Evolutionary conservation across 2,329 filamentous ascomycete species (phyloP), one percentile per base, ranked within the genome.

Genomic region (Aspergillus carbonarius): DNA sequence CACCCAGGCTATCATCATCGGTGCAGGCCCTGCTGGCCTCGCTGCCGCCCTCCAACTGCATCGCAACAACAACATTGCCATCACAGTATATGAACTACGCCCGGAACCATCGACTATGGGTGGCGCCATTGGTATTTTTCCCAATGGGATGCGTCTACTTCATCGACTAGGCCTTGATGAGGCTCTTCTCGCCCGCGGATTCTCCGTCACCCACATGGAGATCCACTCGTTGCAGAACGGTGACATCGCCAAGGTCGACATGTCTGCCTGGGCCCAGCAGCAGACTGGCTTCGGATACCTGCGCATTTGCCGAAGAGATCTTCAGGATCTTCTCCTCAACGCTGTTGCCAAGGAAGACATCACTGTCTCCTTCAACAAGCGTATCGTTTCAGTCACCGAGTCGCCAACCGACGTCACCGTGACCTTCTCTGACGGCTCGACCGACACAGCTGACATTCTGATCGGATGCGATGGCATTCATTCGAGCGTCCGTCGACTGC

Each of bases 381-480:
- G 39, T 3, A 18, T 62, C 0, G 12, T 46, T 27, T 69, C 17
- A 2, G 66, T 74, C 48, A 57, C 58, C 5, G 69, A 71, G 23
- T 48, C 54, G 2, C 62, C 46, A 3, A 39, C 63, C 27, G 30
- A 47, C 10, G 48, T 62, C 13, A 59, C 50, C 1, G 61, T 63
- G 2, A 42, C 27, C 10, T 66, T 66, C 47, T 58, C 58, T 3
- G 63, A 66, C 44, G 61, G 63, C 1, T 60, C 63, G 9, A 52
- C n/a, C 10, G 64, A 62, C 9, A 54, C 44, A 4, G 63, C 54
- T 0, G 57, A 58, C 35, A 23, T 66, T 1, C 44, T 74, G 1
- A 60, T 78, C n/a, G 76, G 75, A 5, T 75, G 73, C 59, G 76
- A 78, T 58, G 76, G 76, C 1, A 73, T 77, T 8, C 75, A 77